Percentiles rank a stretch among this genome's conserved stretches.
phyloP scores from a whole-genome alignment of 2,329 filamentous ascomycete genomes.

The Penicillium sp. region DNA sequence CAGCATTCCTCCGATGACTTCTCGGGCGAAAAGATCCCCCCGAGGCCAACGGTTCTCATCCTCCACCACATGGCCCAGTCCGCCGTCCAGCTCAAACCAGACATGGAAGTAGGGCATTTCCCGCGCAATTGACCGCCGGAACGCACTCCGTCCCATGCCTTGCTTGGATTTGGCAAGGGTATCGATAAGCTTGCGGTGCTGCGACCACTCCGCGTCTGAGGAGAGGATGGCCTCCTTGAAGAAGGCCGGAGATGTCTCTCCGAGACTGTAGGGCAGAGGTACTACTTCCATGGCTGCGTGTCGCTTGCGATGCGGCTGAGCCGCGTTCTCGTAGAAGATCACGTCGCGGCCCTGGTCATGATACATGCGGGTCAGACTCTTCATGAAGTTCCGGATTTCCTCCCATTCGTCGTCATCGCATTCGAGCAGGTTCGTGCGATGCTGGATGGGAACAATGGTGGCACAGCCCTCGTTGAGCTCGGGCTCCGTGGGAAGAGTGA shows the following conservation, averaged over 20 bases:
- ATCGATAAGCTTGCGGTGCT: conserved; percentile 90
- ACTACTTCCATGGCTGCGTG: conserved; percentile 82
- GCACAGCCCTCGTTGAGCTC: conserved; percentile 76
- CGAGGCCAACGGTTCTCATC: conserved; percentile 74
- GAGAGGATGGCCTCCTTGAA: conserved; percentile 89
- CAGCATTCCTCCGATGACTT: conserved; percentile 85
- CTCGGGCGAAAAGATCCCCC: conserved; percentile 84
- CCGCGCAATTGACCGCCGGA: conserved; percentile 72
- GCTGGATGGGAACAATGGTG: conserved; percentile 79
- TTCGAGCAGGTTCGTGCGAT: conserved; percentile 79
- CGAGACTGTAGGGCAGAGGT: conserved; percentile 82
- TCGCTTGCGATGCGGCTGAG: conserved; percentile 62
- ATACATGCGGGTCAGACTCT: conserved; percentile 85
- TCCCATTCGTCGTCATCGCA: conserved; percentile 99
- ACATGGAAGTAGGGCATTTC: conserved; percentile 98
- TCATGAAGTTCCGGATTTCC: conserved; percentile 98
- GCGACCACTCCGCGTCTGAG: conserved; percentile 84
- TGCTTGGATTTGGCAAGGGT: conserved; percentile 53
- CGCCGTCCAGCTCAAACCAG: conserved; percentile 89
- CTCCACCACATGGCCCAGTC: conserved; percentile 85
- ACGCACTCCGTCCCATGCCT: conserved; percentile 69
- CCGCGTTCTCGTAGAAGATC: conserved; percentile 96
- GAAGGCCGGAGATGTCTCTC: conserved; percentile 83
- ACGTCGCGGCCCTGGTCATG: conserved; percentile 86
- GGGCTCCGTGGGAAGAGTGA: conserved; percentile 82